Percentiles rank a stretch among this genome's conserved stretches.
Conservation (phyloP, 352 stramenopile genomes). For the Phytophthora chlamydospora region DNA sequence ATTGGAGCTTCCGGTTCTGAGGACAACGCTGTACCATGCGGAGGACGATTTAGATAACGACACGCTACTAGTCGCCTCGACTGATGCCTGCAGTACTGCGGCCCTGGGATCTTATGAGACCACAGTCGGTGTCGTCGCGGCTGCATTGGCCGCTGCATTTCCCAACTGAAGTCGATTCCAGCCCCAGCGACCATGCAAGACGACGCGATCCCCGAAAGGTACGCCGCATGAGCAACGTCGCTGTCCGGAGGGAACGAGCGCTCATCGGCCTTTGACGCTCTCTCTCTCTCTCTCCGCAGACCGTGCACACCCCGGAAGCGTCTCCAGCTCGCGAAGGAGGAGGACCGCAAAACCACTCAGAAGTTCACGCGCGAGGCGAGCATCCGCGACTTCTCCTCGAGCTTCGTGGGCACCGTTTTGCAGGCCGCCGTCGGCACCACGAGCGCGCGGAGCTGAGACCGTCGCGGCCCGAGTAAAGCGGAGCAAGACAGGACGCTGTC, state of each 20-base stretch:
- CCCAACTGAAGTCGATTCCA: slow-evolving; percentile 19
- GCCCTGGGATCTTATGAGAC: slow-evolving; percentile 9
- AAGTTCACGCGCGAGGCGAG: slow-evolving; percentile 29
- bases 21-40: not conserved
- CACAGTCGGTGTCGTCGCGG: not conserved
- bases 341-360: slow-evolving; percentile 52
- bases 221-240: not conserved
- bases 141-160: slow-evolving; percentile 7
- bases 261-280: not conserved
- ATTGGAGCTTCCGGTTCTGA: slow-evolving; percentile 29
- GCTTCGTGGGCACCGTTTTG: slow-evolving; percentile 52
- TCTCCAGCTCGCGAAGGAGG: slow-evolving; percentile 55
- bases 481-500: not conserved
- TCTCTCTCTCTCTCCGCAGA: slow-evolving; percentile 26
- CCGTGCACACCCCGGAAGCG: slow-evolving; percentile 73
- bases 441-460: slow-evolving; percentile 3
- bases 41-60: slow-evolving; percentile 23
- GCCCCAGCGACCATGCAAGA: slow-evolving; percentile 21
- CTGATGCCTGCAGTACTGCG: not conserved
- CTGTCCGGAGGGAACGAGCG: not conserved
- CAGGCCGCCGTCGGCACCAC: slow-evolving; percentile 33
- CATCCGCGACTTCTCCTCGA: slow-evolving; percentile 55
- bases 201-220: slow-evolving; percentile 26
- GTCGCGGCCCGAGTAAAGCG: slow-evolving; percentile 3
- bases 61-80: slow-evolving; percentile 4